phyloP scores from a whole-genome alignment of 495 filamentous ascomycete genomes.

The Elasticomyces elasticus region DNA sequence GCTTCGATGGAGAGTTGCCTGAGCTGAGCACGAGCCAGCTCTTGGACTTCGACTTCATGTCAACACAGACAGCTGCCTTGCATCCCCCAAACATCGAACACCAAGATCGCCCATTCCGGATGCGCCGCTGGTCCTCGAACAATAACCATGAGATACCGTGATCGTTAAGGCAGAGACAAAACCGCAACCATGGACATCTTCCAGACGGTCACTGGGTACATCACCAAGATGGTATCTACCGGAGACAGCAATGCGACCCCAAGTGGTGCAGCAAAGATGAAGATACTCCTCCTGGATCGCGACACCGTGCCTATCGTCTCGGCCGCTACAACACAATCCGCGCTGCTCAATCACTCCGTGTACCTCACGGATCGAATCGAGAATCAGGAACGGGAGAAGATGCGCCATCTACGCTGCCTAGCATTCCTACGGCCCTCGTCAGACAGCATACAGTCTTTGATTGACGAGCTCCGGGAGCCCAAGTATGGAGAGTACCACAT shows the following conservation, averaged over 20 bases:
- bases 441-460: slow-evolving; percentile 81
- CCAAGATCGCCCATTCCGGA: too few species aligned
- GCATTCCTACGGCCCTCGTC: slow-evolving; percentile 88
- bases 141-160: too few species aligned
- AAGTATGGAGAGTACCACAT: slow-evolving; percentile 97
- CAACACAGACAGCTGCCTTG: neutral
- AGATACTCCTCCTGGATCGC: slow-evolving; percentile 87
- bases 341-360: slow-evolving; percentile 92
- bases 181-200: slow-evolving; percentile 73
- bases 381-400: slow-evolving; percentile 85
- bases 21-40: neutral
- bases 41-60: neutral
- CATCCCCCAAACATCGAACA: too few species aligned
- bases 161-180: too few species aligned
- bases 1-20: neutral
- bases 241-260: slow-evolving; percentile 59
- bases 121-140: too few species aligned
- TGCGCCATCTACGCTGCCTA: slow-evolving; percentile 90
- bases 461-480: slow-evolving; percentile 91
- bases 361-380: slow-evolving; percentile 95
- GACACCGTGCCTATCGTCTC: slow-evolving; percentile 93
- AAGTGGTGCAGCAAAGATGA: slow-evolving; percentile 85
- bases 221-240: slow-evolving; percentile 90
- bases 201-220: slow-evolving; percentile 83
- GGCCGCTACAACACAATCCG: slow-evolving; percentile 88